These are phyloP conservation scores for Fusarium udum DNA, from an alignment of 2,329 filamentous ascomycete species.

Conservation along the genomic window DNA sequence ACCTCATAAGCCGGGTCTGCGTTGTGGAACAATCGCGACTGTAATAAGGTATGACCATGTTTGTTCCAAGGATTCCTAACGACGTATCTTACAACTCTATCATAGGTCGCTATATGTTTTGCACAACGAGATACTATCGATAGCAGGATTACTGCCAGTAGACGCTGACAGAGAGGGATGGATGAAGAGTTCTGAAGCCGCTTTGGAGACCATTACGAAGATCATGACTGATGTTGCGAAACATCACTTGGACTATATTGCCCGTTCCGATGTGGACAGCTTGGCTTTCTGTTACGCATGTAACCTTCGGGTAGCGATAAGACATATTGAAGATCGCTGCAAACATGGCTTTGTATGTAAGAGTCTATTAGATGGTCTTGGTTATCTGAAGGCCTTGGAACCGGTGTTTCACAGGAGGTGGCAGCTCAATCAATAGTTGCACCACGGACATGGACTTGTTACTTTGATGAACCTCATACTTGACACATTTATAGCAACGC, in stretches of 20 bases:
- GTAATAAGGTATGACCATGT: background rate
- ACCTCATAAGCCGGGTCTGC: fast-evolving
- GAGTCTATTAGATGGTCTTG: fast-evolving
- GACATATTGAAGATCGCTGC: background rate
- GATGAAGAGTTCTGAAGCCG: fast-evolving
- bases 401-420: background rate
- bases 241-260: background rate
- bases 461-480: too few species aligned
- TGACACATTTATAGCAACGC: too few species aligned
- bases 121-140: fast-evolving
- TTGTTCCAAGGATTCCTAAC: too few species aligned
- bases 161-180: fast-evolving
- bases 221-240: background rate
- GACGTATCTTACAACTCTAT: too few species aligned
- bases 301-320: fast-evolving
- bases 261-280: fast-evolving
- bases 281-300: fast-evolving
- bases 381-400: background rate
- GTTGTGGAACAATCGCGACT: background rate
- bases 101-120: fast-evolving
- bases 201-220: background rate
- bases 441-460: too few species aligned
- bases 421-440: fast-evolving
- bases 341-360: background rate
- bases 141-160: fast-evolving